phyloP scores from a whole-genome alignment of 805 yeast genomes.

The Yarrowia sp. region DNA sequence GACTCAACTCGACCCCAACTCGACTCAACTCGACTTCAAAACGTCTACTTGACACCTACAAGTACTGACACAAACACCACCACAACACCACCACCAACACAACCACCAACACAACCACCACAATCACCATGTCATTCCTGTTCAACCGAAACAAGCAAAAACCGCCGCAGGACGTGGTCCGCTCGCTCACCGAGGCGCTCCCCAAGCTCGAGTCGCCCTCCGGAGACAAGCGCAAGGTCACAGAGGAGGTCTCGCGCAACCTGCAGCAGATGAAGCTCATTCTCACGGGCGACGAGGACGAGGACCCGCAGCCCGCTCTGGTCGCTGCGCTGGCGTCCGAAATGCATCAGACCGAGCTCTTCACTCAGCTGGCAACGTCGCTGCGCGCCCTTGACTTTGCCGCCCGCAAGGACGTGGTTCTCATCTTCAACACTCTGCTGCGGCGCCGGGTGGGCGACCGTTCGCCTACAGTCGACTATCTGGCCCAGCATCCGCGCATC shows the following conservation, averaged over 20 bases:
- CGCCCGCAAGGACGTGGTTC: slow-evolving; percentile 76
- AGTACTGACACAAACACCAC: background rate
- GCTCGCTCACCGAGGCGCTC: slow-evolving; percentile 71
- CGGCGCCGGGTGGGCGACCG: slow-evolving; percentile 74
- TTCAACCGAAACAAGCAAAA: slow-evolving; percentile 83
- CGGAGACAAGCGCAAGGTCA: slow-evolving; percentile 43
- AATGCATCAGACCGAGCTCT: slow-evolving; percentile 66
- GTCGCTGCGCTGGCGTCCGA: slow-evolving; percentile 77
- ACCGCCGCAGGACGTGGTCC: slow-evolving; percentile 80
- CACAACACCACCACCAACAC: no score
- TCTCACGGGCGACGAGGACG: slow-evolving; percentile 64
- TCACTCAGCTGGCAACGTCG: slow-evolving; percentile 58
- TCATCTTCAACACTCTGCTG: slow-evolving; percentile 70
- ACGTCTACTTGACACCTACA: background rate
- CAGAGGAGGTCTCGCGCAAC: slow-evolving; percentile 43
- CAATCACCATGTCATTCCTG: slow-evolving; percentile 69
- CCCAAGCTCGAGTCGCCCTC: slow-evolving; percentile 44
- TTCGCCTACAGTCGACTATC: slow-evolving; percentile 83
- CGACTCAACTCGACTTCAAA: no score
- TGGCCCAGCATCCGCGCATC: slow-evolving; percentile 64
- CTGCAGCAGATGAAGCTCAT: slow-evolving; percentile 63
- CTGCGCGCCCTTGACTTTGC: slow-evolving; percentile 80
- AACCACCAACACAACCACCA: no score
- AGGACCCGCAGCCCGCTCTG: slow-evolving; percentile 61
- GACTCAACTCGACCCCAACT: no score